phyloP scores from a whole-genome alignment of 305 asterid genomes.

The Rubia tinctorum region DNA sequence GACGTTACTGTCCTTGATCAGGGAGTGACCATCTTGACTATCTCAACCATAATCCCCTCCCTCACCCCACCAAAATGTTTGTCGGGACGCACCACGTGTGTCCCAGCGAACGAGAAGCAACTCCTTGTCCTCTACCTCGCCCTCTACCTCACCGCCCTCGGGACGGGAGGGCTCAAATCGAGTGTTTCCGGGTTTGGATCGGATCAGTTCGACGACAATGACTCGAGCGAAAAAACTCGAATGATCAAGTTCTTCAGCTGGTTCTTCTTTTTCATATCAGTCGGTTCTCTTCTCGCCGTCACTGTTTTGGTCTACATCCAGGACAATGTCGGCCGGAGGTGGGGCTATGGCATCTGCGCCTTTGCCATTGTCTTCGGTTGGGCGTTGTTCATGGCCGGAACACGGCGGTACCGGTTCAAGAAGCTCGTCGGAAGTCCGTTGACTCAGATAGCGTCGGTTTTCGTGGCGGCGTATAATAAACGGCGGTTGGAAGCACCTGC shows the following conservation, averaged over 20 bases:
- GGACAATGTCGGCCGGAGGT: slow-evolving; percentile 35
- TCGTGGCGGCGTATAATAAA: slow-evolving; percentile 76
- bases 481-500: slow-evolving; percentile 53
- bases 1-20: slow-evolving; percentile 8
- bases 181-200: slow-evolving; percentile 49
- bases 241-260: slow-evolving; percentile 50
- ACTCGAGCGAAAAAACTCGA: slow-evolving; percentile 27
- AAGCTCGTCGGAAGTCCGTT: slow-evolving; percentile 31
- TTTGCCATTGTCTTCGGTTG: slow-evolving; percentile 33
- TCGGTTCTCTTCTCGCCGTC: slow-evolving; percentile 48
- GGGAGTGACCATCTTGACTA: slow-evolving; percentile 74
- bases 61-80: slow-evolving; percentile 75
- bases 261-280: slow-evolving; percentile 34
- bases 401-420: slow-evolving; percentile 35
- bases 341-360: slow-evolving; percentile 43
- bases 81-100: slow-evolving; percentile 37
- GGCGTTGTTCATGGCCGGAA: slow-evolving; percentile 35
- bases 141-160: slow-evolving; percentile 35
- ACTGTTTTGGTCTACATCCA: slow-evolving; percentile 26
- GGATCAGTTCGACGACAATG: slow-evolving; percentile 44
- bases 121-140: slow-evolving; percentile 41
- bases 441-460: slow-evolving; percentile 37
- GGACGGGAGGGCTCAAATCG: slow-evolving; percentile 50
- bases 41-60: slow-evolving; percentile 63
- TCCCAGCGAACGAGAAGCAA: slow-evolving; percentile 49